phyloP scores from a whole-genome alignment of 2,329 filamentous ascomycete species.

The Fusarium luffae region DNA sequence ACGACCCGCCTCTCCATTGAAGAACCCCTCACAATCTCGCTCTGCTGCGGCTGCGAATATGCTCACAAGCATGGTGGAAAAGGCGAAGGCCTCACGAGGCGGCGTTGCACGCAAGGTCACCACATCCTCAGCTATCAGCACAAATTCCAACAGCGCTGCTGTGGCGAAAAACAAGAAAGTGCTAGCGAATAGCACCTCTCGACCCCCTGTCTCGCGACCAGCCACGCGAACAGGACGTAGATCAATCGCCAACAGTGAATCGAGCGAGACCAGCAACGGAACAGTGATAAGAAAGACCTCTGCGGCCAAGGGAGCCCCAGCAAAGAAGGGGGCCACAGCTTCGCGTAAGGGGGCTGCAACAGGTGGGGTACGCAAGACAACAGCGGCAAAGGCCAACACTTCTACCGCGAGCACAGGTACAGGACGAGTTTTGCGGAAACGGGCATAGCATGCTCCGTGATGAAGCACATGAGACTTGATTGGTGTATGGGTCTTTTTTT shows the following conservation, averaged over 20 bases:
- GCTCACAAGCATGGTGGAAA: conserved; percentile 69
- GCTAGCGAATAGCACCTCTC: conserved; percentile 52
- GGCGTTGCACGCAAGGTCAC: conserved; percentile 60
- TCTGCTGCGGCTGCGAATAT: conserved; percentile 57
- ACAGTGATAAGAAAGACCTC: conserved; percentile 70
- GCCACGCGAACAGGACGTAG: conserved; percentile 63
- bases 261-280: conserved; percentile 71
- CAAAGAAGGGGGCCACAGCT: conserved; percentile 65
- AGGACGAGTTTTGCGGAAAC: conserved; percentile 66
- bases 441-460: conserved; percentile 51
- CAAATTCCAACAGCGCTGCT: conserved; percentile 54
- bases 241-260: conserved; percentile 69
- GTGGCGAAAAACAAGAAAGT: conserved; percentile 51
- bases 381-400: conserved; percentile 38
- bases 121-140: conserved; percentile 56
- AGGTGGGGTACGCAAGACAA: conserved; percentile 59
- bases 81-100: conserved; percentile 66
- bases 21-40: conserved; percentile 58
- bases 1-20: conserved; percentile 71
- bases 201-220: conserved; percentile 50
- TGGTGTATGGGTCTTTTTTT: conserved; percentile 6
- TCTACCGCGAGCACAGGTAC: conserved; percentile 57
- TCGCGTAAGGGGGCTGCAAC: conserved; percentile 65
- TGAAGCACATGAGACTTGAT: conserved; percentile 5
- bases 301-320: conserved; percentile 51